Base-by-base conservation (phyloP, 768 basidiomycete species). In the Boletus rubroflammeus region DNA sequence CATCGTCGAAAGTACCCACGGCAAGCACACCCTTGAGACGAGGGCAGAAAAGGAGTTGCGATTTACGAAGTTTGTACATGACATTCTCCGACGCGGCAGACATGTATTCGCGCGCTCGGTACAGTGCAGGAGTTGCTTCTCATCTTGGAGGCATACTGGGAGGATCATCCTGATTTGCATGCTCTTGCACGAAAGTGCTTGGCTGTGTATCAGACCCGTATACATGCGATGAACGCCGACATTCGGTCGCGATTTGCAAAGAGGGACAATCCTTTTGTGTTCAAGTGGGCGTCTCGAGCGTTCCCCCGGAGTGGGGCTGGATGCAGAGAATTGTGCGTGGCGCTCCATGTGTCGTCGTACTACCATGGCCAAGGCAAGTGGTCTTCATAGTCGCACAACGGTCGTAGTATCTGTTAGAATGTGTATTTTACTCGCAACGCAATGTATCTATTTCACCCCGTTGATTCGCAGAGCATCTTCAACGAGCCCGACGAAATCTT, bases 261-360 rank as follows among this genome's bases (percentile, higher is more conserved):
- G 64, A 81, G 92, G n/a, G 94, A 98, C 60, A 97, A 98, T 67
- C 96, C 95, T 0, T 98, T 98, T 66, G 91, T 97, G 36, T 99
- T 99, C 87, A 94, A 91, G 85, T 94, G 67, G 46, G 90, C 81
- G 17, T 29, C 45, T 90, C 89, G 5, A 88, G 88, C 64, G 77
- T 89, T 35, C 84, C 88, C 9, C 82, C 84, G 63, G 77, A 81
- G 29, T 80, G 87, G 42, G 86, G 85, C 2, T 91, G 88, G 89
- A 86, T 90, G 62, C 85, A 87, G 69, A 90, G 88, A 65, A 87
- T 97, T 54, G 88, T 92, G 15, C 93, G 94, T 57, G 88, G 90
- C 2, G 92, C 91, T 23, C 94, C 96, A 0, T 97, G 94, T 67
- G 93, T 99, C 31, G 90, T 98, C 31, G 90, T 98, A 31, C 85